Base-by-base conservation (phyloP, 2,329 filamentous ascomycete species). In the Apiospora kogelbergensis region DNA sequence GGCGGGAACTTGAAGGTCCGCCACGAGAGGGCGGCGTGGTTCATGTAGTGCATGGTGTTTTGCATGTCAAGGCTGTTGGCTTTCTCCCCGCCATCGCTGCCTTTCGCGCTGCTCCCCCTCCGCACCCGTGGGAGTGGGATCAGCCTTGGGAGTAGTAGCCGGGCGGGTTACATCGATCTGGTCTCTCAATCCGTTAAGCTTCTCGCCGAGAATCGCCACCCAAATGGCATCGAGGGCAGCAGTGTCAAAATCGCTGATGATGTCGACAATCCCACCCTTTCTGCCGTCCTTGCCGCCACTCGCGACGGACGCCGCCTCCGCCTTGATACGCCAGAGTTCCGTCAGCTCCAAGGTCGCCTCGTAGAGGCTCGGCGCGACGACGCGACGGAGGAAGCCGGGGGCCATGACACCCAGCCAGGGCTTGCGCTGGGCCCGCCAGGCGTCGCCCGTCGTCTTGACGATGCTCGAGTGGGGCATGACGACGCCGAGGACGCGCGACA, bases 321-420 rank as follows among this genome's bases (percentile, higher is more conserved):
- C 63, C n/a, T 64, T 64, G 37, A 24, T 15, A 6, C 63, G 37
- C 63, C 63, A 64, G 2, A 64, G 6, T 6, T 42, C 63, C 37
- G 42, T 37, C 63, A 64, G 11, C 15, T 30, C 37, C 11, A 15
- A 7, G 11, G 63, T n/a, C 2, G 37, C n/a, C 22, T 30, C 22
- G 37, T 30, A 17, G 6, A 30, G 22, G n/a, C 26, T 26, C 7
- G 63, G 68, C 0, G 69, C 66, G 17, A 72, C 69, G 2, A 71
- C 71, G 2, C 68, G 45, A 2, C 68, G 48, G 4, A 74, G 68
- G 57, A 73, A 74, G 41, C 72, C 72, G 2, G 72, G 69, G 13
- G 69, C 45, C 71, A 74, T 73, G 17, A 69, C 63, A 24, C 72
- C 71, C 15, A 69, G 42, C 72, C 71, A 72, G 1, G 46, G 63